phyloP scores from a whole-genome alignment of 345 rosid species.

The Eucalyptus urophylla region DNA sequence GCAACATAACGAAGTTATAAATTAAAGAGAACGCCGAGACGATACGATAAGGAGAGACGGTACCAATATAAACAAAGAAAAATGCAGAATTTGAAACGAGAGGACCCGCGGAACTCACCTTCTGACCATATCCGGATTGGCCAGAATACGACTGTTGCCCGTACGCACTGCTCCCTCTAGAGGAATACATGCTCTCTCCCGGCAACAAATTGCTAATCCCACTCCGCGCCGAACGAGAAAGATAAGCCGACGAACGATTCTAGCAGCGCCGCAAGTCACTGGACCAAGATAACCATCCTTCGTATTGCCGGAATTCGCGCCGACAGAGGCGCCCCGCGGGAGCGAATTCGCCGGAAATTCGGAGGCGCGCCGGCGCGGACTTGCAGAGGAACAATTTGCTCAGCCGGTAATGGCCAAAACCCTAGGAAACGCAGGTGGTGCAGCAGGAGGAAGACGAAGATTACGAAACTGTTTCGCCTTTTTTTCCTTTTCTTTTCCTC shows the following conservation, averaged over 20 bases:
- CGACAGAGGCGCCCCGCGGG: not conserved
- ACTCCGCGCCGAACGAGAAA: not conserved
- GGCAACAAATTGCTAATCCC: not conserved
- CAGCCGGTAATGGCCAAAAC: not conserved
- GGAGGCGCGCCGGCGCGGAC: not conserved
- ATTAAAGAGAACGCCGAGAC: not conserved
- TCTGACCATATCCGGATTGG: conserved; percentile 76
- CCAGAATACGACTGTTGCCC: conserved; percentile 66
- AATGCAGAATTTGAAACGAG: not conserved
- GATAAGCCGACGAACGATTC: not conserved
- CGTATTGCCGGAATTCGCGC: not conserved
- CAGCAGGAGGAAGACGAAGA: not conserved
- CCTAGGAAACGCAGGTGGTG: not conserved
- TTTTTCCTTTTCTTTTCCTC: not conserved
- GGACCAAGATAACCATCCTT: not conserved
- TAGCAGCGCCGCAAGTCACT: not conserved
- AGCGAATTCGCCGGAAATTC: not conserved
- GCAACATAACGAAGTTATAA: not conserved
- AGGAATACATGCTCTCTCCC: conserved; percentile 43
- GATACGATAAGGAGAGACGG: not conserved
- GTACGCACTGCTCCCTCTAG: conserved; percentile 65
- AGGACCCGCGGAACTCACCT: conserved; percentile 30
- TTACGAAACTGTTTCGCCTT: not conserved
- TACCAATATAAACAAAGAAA: not conserved
- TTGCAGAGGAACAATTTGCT: not conserved